phyloP scores from a whole-genome alignment of 805 yeast species.

The Schwanniomyces yamadae region DNA sequence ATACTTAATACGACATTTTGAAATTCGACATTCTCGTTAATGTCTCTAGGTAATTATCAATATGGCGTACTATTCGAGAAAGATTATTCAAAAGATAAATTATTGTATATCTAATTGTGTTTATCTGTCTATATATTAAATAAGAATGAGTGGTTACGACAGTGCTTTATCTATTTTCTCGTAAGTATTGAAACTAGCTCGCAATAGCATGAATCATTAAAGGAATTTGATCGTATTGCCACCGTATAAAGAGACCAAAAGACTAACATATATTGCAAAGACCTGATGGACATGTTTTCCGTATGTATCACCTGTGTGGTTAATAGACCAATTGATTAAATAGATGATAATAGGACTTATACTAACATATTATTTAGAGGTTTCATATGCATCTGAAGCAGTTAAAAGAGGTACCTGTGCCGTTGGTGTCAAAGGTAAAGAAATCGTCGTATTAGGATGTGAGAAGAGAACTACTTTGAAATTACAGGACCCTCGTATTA shows the following conservation, averaged over 20 bases:
- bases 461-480: conserved; percentile 94
- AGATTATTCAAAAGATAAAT: no score
- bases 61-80: no score
- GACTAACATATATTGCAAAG: conserved; percentile 46
- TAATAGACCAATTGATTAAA: no score
- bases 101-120: no score
- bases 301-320: conserved; percentile 46
- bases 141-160: conserved; percentile 94
- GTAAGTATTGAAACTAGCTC: conserved; percentile 44
- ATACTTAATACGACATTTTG: no score
- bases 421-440: conserved; percentile 90
- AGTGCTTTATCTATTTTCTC: conserved; percentile 97
- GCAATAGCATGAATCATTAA: conserved; percentile 4
- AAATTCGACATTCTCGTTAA: not conserved
- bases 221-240: conserved; percentile 7
- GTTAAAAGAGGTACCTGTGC: conserved; percentile 98
- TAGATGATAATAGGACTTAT: conserved; percentile 8
- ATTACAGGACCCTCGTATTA: conserved; percentile 93
- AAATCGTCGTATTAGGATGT: conserved; percentile 90
- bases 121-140: not conserved
- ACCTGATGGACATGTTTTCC: conserved; percentile 99
- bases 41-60: no score
- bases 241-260: conserved; percentile 7
- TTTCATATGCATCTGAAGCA: conserved; percentile 96
- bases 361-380: conserved; percentile 54